Conservation (phyloP, 1,284 basidiomycete genomes). For the Tremellales sp. region DNA sequence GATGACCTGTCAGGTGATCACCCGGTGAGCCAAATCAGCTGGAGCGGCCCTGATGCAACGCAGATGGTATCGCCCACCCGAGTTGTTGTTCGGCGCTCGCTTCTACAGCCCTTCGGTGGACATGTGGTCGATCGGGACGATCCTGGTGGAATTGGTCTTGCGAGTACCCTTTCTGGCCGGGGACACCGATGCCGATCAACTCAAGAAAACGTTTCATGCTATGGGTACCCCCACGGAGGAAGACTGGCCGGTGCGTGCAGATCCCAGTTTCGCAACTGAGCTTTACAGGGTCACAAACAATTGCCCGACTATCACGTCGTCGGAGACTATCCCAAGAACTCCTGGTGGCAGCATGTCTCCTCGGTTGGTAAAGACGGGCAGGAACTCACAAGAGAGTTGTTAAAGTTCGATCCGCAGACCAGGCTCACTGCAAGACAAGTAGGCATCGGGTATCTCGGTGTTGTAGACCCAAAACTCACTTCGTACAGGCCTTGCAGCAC, state of each 20-base stretch:
- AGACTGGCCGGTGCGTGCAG: constrained; percentile 80
- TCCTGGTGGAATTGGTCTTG: constrained; percentile 86
- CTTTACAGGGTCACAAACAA: constrained; percentile 74
- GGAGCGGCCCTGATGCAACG: not conserved
- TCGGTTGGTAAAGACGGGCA: constrained; percentile 84
- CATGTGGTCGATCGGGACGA: constrained; percentile 98
- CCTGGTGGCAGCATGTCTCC: constrained; percentile 68
- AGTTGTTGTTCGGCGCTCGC: constrained; percentile 90
- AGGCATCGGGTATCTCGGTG: constrained; percentile 50
- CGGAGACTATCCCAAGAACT: constrained; percentile 70
- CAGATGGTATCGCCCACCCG: constrained; percentile 97
- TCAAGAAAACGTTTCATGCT: constrained; percentile 90
- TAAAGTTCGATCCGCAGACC: constrained; percentile 80
- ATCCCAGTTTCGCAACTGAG: constrained; percentile 1
- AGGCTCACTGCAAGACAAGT: constrained; percentile 75
- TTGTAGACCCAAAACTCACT: constrained; percentile 17
- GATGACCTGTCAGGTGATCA: constrained; percentile 99
- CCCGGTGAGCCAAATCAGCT: constrained; percentile 57
- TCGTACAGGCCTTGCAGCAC: constrained; percentile 45
- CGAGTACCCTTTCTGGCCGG: constrained; percentile 89
- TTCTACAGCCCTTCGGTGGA: constrained; percentile 98
- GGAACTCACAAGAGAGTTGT: constrained; percentile 72
- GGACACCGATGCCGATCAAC: constrained; percentile 92
- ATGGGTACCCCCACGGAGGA: constrained; percentile 92
- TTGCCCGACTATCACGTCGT: constrained; percentile 84